A percentile compares a stretch with the other conserved stretches of the same genome.
These are phyloP conservation scores for Spathaspora passalidarum DNA, from an alignment of 805 yeast species.

Conservation along the genomic window DNA sequence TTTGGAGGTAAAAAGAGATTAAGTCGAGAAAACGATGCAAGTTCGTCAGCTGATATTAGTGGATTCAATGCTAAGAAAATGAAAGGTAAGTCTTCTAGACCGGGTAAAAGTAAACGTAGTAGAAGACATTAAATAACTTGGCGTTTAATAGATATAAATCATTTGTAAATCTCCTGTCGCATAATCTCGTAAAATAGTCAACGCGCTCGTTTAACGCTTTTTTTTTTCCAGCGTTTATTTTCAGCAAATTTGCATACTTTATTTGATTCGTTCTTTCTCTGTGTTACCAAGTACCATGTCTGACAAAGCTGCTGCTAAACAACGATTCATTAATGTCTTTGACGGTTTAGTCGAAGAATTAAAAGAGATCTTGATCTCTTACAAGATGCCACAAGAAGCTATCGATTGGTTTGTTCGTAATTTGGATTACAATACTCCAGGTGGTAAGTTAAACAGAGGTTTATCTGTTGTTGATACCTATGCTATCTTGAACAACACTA, in stretches of 20 bases:
- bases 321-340: constrained; percentile 63
- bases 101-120: constrained; percentile 42
- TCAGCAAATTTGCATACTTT: background rate
- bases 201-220: constrained; percentile 4
- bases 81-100: constrained; percentile 41
- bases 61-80: constrained; percentile 53
- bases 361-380: constrained; percentile 52
- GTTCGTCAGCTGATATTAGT: constrained; percentile 65
- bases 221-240: background rate
- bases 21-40: constrained; percentile 68
- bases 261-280: background rate
- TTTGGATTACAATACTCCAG: constrained; percentile 85
- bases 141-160: background rate
- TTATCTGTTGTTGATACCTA: constrained; percentile 92
- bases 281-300: too few relatives aligned
- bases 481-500: constrained; percentile 63
- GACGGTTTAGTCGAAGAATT: constrained; percentile 78
- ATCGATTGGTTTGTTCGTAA: constrained; percentile 76
- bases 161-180: background rate
- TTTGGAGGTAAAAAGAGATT: constrained; percentile 76
- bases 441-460: constrained; percentile 96
- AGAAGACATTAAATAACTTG: constrained; percentile 17
- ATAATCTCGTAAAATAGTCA: background rate
- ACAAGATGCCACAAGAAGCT: constrained; percentile 85
- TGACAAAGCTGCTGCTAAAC: constrained; percentile 41